Base-by-base conservation (phyloP, 495 filamentous ascomycete species). In the Pseudomonodictys pantanalensis region DNA sequence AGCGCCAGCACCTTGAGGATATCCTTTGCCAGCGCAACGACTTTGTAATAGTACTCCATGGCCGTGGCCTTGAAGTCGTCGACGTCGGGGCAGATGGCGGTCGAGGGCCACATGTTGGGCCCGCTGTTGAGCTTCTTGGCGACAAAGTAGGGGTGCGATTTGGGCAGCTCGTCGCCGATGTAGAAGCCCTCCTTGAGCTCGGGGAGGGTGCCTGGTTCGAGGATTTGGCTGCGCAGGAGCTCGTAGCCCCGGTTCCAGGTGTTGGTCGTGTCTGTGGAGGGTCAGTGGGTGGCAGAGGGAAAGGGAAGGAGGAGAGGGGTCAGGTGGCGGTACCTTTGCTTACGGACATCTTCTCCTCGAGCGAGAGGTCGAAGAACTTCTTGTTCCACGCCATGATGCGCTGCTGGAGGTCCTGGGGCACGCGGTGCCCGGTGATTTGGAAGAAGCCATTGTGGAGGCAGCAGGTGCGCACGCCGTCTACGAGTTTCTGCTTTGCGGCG, bases 381-480 rank as follows among this genome's bases (percentile, higher is more conserved):
- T 47, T 60, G 7, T 68, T 63, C 8, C 52, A 68, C 1, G 51
- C 33, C 49, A 75, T 67, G n/a, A 73, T 30, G 35, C 25, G 30
- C 9, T 69, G 15, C 50, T 74, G 72, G 0, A 74, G 67, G 8
- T 52, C 25, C 1, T 39, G 39, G 11, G 62, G 45, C 12, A 74
- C 49, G n/a, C 66, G 65, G 50, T 75, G 73, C 44, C 65, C 67
- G 18, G 43, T 62, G 47, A 76, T 64, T 44, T 73, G 70, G 62
- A 76, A 76, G 60, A 76, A 75, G 17, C 74, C 74, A 57, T 57
- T 57, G 53, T 63, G 60, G 33, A 63, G 39, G 42, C 60, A 63
- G 52, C 60, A 63, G 25, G 56, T 25, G 44, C 52, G 60, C 5
- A 63, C 52, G 23, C 52, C 28, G 26, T 63, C 46, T 3, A 57